A percentile compares a stretch with the other conserved stretches of the same genome.
Evolutionary conservation across 208 protist genomes (phyloP).

Genomic region (Lotmaria passim): DNA sequence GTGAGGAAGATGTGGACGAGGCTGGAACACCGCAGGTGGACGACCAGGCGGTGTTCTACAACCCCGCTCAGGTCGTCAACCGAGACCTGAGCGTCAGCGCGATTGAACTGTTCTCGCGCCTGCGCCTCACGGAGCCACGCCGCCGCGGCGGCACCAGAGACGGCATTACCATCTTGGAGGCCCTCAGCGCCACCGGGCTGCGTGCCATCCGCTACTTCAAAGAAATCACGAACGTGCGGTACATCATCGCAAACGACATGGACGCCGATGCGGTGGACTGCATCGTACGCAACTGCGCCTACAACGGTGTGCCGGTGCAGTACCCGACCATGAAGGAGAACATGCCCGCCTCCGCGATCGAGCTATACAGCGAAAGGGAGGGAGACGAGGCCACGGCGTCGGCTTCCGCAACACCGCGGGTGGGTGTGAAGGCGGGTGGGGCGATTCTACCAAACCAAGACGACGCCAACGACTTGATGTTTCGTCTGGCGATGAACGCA

Average conservation of each 20-base stretch:
- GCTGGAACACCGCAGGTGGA: constrained; percentile 37
- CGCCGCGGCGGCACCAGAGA: constrained; percentile 65
- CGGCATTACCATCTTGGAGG: constrained; percentile 97
- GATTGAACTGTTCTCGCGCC: constrained; percentile 85
- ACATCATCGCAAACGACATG: constrained; percentile 99
- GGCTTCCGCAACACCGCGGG: background rate
- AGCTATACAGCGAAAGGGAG: constrained; percentile 22
- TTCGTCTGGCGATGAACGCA: constrained; percentile 75
- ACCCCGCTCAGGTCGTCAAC: constrained; percentile 98
- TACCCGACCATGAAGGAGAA: constrained; percentile 81
- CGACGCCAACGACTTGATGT: constrained; percentile 94
- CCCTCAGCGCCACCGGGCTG: constrained; percentile 97
- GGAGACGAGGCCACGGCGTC: background rate
- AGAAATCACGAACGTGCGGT: constrained; percentile 95
- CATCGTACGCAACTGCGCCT: constrained; percentile 95
- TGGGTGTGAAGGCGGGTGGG: constrained; percentile 48
- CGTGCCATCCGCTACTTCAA: constrained; percentile 98
- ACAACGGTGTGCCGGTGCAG: constrained; percentile 90
- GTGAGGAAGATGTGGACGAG: constrained; percentile 11
- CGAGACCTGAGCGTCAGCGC: constrained; percentile 97
- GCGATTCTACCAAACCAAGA: constrained; percentile 92
- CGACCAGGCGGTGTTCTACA: constrained; percentile 96
- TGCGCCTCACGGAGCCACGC: constrained; percentile 52
- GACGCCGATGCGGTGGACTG: constrained; percentile 93
- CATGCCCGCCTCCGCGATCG: constrained; percentile 55